These are phyloP conservation scores for Schizopora paradoxa DNA, from an alignment of 1,284 basidiomycete genomes.

Conservation along the genomic window DNA sequence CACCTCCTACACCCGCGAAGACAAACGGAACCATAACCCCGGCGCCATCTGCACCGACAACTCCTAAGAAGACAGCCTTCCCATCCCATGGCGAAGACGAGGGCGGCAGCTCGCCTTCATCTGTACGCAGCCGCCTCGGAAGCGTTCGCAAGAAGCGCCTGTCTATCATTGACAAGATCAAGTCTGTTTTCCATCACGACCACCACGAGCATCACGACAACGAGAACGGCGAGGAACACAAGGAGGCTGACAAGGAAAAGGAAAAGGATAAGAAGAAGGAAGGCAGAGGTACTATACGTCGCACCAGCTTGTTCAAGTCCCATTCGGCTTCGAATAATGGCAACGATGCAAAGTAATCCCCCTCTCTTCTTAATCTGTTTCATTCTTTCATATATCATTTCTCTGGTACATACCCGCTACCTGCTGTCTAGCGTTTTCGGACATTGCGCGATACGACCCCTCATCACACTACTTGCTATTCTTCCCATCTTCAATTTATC, in stretches of 20 bases:
- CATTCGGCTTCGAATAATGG: neutral
- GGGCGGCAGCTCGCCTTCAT: constrained; percentile 15
- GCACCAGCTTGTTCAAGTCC: constrained; percentile 1
- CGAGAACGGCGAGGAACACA: constrained; percentile 32
- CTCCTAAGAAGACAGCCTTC: constrained; percentile 10
- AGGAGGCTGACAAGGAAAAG: constrained; percentile 31
- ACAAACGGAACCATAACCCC: constrained; percentile 4
- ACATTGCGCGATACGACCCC: too few species aligned
- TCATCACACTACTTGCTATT: too few species aligned
- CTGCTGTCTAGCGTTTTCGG: too few species aligned
- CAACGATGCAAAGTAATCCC: too few species aligned
- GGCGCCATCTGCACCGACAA: constrained; percentile 15
- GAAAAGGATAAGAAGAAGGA: constrained; percentile 24
- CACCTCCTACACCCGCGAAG: constrained; percentile 12
- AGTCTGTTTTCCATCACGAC: constrained; percentile 20
- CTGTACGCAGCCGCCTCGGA: constrained; percentile 2
- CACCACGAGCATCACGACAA: constrained; percentile 12
- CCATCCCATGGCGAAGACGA: constrained; percentile 6
- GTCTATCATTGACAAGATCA: constrained; percentile 26
- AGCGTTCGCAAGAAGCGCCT: constrained; percentile 24
- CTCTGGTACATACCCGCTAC: too few species aligned
- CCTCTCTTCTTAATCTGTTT: too few species aligned
- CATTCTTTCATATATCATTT: too few species aligned
- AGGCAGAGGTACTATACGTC: too few species aligned
- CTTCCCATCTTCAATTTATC: too few species aligned